Evolutionary conservation across 73 alveolate genomes (phyloP).

Genomic region (Loxodes magnus): DNA sequence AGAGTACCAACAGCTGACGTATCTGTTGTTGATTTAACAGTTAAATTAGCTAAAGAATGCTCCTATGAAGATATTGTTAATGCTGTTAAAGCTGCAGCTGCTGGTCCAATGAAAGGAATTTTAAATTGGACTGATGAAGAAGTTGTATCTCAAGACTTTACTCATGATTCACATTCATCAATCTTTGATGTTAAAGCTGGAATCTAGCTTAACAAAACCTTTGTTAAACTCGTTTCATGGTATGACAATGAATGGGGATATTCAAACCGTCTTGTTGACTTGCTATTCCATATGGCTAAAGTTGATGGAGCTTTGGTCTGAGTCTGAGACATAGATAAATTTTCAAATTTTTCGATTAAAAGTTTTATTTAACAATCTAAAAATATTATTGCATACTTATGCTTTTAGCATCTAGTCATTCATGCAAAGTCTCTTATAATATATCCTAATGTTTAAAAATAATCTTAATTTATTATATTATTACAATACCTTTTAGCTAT

Average conservation of each 20-base stretch:
- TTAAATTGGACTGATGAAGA: constrained; percentile 90
- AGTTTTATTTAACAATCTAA: too few relatives aligned
- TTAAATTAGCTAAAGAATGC: constrained; percentile 62
- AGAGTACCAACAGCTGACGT: constrained; percentile 92
- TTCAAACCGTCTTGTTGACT: constrained; percentile 82
- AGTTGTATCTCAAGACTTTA: constrained; percentile 84
- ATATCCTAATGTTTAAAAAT: too few relatives aligned
- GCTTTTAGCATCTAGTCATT: too few relatives aligned
- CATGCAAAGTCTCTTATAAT: too few relatives aligned
- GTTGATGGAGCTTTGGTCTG: too few relatives aligned
- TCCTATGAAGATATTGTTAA: constrained; percentile 68
- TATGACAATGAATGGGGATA: constrained; percentile 93
- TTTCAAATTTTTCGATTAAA: too few relatives aligned
- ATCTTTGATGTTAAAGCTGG: constrained; percentile 90
- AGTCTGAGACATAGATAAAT: too few relatives aligned
- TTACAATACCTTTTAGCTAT: too few relatives aligned
- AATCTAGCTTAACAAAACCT: constrained; percentile 53
- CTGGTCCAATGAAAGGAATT: constrained; percentile 64
- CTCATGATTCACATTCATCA: constrained; percentile 51
- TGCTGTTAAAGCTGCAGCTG: constrained; percentile 67
- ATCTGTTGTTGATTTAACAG: constrained; percentile 89
- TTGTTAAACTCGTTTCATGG: constrained; percentile 80
- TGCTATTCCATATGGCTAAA: constrained; percentile 68
- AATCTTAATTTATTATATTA: too few relatives aligned
- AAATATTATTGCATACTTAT: too few relatives aligned